Conservation (phyloP, 2,329 filamentous ascomycete genomes). For the Aspergillus quadrilineatus region DNA sequence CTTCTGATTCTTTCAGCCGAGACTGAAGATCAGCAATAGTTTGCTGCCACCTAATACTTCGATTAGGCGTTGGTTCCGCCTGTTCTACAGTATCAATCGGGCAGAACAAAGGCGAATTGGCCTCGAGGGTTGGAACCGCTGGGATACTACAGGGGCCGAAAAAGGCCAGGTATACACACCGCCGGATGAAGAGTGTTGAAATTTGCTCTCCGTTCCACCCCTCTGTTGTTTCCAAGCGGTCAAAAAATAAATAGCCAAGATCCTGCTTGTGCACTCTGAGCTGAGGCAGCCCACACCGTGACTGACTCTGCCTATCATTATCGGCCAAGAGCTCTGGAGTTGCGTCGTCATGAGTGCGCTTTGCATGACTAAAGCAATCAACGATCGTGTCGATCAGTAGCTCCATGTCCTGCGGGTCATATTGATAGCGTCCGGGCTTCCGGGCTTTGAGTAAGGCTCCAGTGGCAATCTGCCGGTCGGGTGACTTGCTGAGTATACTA, state of each 20-base stretch:
- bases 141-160: not conserved
- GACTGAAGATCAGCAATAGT: no score
- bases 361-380: slow-evolving; percentile 18
- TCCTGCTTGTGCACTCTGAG: slow-evolving; percentile 17
- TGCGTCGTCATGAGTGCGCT: slow-evolving; percentile 4
- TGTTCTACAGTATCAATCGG: no score
- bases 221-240: slow-evolving; percentile 14
- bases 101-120: no score
- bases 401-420: slow-evolving; percentile 18
- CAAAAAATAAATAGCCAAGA: slow-evolving; percentile 23
- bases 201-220: not conserved
- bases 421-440: slow-evolving; percentile 20
- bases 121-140: no score
- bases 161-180: not conserved
- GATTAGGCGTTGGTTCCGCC: no score
- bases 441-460: slow-evolving; percentile 23
- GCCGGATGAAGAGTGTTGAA: not conserved
- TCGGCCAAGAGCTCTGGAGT: slow-evolving; percentile 4
- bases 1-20: no score
- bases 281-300: slow-evolving; percentile 16
- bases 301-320: not conserved
- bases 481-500: slow-evolving; percentile 17
- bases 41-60: no score
- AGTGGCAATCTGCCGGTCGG: slow-evolving; percentile 23
- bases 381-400: slow-evolving; percentile 19